Percentiles rank a stretch among this genome's conserved stretches.
These are phyloP conservation scores for Fusarium siculi DNA, from an alignment of 2,329 filamentous ascomycete genomes.

Conservation along the genomic window DNA sequence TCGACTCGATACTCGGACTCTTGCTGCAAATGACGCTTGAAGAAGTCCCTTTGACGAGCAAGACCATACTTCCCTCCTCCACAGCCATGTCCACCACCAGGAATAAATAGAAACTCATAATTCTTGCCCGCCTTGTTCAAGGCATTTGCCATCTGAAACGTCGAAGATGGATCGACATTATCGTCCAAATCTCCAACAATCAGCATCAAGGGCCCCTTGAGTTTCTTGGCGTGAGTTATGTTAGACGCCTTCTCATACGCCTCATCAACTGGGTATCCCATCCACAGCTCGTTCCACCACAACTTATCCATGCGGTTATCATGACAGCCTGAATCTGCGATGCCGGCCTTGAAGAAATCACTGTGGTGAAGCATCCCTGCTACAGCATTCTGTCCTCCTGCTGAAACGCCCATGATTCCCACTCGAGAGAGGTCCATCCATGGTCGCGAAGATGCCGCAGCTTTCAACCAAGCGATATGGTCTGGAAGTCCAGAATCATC, in stretches of 20 bases:
- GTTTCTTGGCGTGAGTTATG: slow-evolving; percentile 43
- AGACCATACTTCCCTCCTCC: slow-evolving; percentile 29
- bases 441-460: slow-evolving; percentile 41
- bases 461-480: slow-evolving; percentile 45
- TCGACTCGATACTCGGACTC: slow-evolving; percentile 3
- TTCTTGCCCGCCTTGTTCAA: slow-evolving; percentile 44
- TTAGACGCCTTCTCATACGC: slow-evolving; percentile 45
- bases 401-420: slow-evolving; percentile 45
- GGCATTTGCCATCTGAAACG: slow-evolving; percentile 43
- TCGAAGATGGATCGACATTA: slow-evolving; percentile 46
- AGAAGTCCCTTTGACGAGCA: slow-evolving; percentile 33
- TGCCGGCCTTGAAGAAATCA: slow-evolving; percentile 45
- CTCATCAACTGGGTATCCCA: slow-evolving; percentile 47
- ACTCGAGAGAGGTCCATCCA: slow-evolving; percentile 46
- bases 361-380: slow-evolving; percentile 44
- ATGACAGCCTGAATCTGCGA: slow-evolving; percentile 45
- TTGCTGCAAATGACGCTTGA: slow-evolving; percentile 25
- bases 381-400: slow-evolving; percentile 46
- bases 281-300: slow-evolving; percentile 49
- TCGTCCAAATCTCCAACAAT: slow-evolving; percentile 45
- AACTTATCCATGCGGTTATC: slow-evolving; percentile 48
- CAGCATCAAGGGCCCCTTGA: slow-evolving; percentile 44
- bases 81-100: slow-evolving; percentile 36
- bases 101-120: slow-evolving; percentile 45
- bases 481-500: slow-evolving; percentile 45